Conservation (phyloP, 2,329 filamentous ascomycete species). For the Albifimbria verrucaria region DNA sequence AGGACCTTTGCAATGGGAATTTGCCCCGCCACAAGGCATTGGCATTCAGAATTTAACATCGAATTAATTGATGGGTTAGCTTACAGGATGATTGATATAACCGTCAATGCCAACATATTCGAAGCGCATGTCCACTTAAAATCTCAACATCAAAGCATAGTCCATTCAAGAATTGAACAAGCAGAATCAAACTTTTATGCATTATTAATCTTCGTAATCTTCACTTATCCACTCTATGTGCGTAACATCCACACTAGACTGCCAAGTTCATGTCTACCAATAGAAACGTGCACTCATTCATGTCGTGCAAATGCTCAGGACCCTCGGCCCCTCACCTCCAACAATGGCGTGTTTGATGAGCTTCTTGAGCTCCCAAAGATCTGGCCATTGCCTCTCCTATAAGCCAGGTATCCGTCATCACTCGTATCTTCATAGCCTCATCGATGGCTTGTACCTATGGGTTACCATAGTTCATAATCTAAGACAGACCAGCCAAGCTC, state of each 20-base stretch:
- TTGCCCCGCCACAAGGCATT: neutral
- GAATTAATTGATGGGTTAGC: no score
- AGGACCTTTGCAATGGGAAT: neutral
- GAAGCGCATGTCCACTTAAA: no score
- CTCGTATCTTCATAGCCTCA: slow-evolving; percentile 1
- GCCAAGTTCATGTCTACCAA: neutral
- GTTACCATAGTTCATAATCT: neutral
- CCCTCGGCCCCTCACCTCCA: neutral
- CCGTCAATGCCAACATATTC: no score
- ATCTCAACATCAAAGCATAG: no score
- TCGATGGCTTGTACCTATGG: neutral
- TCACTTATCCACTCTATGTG: neutral
- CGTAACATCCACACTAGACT: neutral
- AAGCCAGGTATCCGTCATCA: neutral
- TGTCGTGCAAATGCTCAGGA: neutral
- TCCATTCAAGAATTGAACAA: neutral
- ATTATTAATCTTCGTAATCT: neutral
- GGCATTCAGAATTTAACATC: neutral
- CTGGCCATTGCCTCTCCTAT: no score
- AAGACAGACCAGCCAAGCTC: slow-evolving; percentile 25
- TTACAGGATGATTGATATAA: no score
- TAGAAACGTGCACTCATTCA: neutral
- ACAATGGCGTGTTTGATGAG: neutral
- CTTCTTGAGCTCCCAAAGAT: neutral
- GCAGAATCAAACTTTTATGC: neutral